phyloP scores from a whole-genome alignment of 2,329 filamentous ascomycete genomes.

The Lachnellula willkommii region DNA sequence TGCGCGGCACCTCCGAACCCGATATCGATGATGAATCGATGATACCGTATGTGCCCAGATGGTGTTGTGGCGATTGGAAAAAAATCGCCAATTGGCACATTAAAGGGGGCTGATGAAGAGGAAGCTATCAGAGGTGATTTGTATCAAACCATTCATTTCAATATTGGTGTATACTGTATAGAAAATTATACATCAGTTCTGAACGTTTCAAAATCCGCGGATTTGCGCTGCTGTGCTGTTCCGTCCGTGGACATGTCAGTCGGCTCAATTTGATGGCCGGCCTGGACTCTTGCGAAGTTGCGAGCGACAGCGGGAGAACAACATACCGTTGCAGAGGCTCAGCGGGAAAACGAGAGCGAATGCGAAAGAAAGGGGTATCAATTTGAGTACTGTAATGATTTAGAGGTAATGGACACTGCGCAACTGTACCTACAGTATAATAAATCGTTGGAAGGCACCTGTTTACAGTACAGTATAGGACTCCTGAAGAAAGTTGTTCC shows the following conservation, averaged over 20 bases:
- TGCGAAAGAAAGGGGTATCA: background rate
- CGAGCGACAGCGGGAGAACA: background rate
- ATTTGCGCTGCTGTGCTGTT: background rate
- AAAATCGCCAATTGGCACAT: background rate
- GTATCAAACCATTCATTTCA: background rate
- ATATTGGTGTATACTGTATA: background rate
- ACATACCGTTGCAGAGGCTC: background rate
- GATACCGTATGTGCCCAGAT: background rate
- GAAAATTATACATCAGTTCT: background rate
- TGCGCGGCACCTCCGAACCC: background rate
- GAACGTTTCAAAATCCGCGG: background rate
- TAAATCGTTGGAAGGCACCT: too few species aligned
- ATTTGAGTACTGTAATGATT: too few species aligned
- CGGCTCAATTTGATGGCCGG: background rate
- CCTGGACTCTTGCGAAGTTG: background rate
- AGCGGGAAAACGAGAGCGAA: background rate
- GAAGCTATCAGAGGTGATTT: background rate
- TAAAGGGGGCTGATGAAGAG: background rate
- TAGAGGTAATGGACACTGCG: too few species aligned
- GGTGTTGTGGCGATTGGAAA: background rate
- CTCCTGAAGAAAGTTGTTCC: too few species aligned
- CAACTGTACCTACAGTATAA: too few species aligned
- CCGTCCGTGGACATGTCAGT: background rate
- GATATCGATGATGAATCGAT: conserved; percentile 4
- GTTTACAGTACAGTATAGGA: too few species aligned